Evolutionary conservation across 352 stramenopile genomes (phyloP).

Genomic region (Globisporangium viniferum): DNA sequence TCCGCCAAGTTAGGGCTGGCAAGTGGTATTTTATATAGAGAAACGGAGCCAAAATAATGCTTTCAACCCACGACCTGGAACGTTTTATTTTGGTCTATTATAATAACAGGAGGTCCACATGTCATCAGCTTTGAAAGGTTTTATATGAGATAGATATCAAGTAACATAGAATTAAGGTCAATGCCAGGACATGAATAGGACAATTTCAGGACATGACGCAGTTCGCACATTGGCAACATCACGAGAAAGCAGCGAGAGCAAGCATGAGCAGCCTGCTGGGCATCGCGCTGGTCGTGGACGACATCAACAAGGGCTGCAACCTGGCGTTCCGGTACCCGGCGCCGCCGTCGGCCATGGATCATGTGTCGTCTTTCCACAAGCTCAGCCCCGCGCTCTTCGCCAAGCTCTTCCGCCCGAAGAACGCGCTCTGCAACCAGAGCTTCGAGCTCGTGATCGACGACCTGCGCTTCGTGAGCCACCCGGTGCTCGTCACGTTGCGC

Average conservation of each 20-base stretch:
- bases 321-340: conserved; percentile 83
- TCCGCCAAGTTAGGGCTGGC: too few relatives aligned
- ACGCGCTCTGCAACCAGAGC: conserved; percentile 81
- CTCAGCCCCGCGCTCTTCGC: conserved; percentile 58
- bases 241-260: background rate
- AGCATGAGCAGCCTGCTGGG: conserved; percentile 49
- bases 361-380: conserved; percentile 78
- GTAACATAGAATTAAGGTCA: too few relatives aligned
- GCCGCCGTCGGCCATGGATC: conserved; percentile 34
- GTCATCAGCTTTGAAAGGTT: too few relatives aligned
- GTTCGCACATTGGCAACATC: too few relatives aligned
- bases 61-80: too few relatives aligned
- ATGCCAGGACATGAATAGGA: too few relatives aligned
- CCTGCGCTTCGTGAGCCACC: conserved; percentile 84
- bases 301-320: conserved; percentile 88
- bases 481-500: conserved; percentile 64
- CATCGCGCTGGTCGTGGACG: conserved; percentile 83
- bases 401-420: conserved; percentile 89
- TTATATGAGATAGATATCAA: too few relatives aligned
- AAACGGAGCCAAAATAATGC: too few relatives aligned
- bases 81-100: too few relatives aligned
- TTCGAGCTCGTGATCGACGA: conserved; percentile 88
- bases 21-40: too few relatives aligned
- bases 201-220: too few relatives aligned
- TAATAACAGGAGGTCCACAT: too few relatives aligned